These are phyloP conservation scores for Cadophora sp. DNA, from an alignment of 2,329 filamentous ascomycete species.

Conservation along the genomic window DNA sequence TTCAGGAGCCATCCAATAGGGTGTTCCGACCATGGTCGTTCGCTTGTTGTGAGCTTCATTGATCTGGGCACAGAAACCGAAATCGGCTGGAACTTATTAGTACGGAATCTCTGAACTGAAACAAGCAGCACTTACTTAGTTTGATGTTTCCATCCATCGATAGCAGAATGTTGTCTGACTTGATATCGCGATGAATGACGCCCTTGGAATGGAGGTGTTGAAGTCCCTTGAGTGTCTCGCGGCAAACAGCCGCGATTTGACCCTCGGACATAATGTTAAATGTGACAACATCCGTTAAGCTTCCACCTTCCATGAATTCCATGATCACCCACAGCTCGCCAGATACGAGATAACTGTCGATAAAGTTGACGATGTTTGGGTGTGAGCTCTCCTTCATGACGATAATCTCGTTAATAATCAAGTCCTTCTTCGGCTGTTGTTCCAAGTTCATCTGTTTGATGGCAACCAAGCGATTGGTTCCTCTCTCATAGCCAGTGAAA, in stretches of 20 bases:
- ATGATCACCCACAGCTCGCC: constrained; percentile 98
- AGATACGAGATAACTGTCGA: constrained; percentile 90
- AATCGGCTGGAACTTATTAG: constrained; percentile 74
- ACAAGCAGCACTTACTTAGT: constrained; percentile 71
- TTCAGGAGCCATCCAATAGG: constrained; percentile 99
- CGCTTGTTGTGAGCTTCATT: constrained; percentile 97
- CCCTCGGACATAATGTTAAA: constrained; percentile 99
- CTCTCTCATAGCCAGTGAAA: constrained; percentile 86
- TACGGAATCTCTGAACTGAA: background rate
- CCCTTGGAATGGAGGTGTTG: constrained; percentile 97
- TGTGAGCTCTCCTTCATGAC: constrained; percentile 99
- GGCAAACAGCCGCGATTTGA: constrained; percentile 94
- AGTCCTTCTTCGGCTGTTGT: constrained; percentile 97
- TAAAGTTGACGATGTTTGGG: constrained; percentile 98
- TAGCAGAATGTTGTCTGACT: constrained; percentile 96
- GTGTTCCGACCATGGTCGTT: constrained; percentile 98
- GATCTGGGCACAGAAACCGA: constrained; percentile 98
- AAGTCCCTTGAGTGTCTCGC: constrained; percentile 89
- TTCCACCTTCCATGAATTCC: constrained; percentile 99
- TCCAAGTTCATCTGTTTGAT: constrained; percentile 99
- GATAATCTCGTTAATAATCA: constrained; percentile 98
- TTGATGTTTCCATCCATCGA: constrained; percentile 97
- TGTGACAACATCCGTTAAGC: constrained; percentile 96
- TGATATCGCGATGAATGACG: constrained; percentile 98
- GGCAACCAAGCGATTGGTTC: constrained; percentile 86